Evolutionary conservation across 176 grass and related monocot species (phyloP).

Genomic region (Carex pumila): DNA sequence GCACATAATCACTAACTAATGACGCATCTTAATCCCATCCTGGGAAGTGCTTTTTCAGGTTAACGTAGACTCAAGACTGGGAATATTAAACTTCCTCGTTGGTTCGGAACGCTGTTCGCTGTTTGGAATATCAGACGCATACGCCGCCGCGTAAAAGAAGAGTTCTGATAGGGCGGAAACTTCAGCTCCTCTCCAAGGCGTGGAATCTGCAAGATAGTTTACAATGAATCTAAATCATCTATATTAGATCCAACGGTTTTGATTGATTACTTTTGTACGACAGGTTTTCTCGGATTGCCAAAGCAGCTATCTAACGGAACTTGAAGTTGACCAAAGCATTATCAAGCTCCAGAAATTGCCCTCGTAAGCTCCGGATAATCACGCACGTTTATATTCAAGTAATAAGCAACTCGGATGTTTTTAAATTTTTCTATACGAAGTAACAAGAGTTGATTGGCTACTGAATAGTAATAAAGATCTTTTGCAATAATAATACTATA

Average conservation of each 20-base stretch:
- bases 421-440: background rate
- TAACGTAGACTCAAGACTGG: background rate
- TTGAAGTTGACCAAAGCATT: background rate
- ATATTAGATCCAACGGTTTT: background rate
- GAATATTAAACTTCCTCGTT: background rate
- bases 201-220: background rate
- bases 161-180: background rate
- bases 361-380: background rate
- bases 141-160: background rate
- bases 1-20: background rate
- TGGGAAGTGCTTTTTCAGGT: background rate
- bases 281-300: background rate
- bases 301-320: background rate
- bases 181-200: background rate
- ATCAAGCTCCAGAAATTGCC: background rate
- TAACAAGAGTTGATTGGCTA: background rate
- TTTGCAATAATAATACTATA: background rate
- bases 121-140: background rate
- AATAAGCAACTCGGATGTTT: background rate
- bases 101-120: background rate
- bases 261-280: background rate
- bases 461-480: background rate
- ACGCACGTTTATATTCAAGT: background rate
- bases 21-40: background rate
- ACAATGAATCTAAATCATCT: background rate